Base-by-base conservation (phyloP, 306 rosid genomes). In the Cucurbita argyrosperma region DNA sequence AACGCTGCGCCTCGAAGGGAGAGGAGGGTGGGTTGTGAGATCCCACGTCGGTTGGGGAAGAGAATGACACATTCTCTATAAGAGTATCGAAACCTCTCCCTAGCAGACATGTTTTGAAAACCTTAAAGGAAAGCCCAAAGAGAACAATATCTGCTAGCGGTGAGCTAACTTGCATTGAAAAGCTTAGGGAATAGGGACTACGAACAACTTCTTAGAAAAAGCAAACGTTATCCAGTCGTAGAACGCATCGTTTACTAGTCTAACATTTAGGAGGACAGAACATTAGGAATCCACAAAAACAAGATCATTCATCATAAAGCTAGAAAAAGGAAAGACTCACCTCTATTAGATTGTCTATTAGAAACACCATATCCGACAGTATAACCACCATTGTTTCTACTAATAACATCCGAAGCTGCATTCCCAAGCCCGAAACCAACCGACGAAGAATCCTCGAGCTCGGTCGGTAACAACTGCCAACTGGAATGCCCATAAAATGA, bases 331-430 rank as follows among this genome's bases (percentile, higher is more conserved):
- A 70, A 50, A 18, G 14, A 70, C 55, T 26, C 82, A 92, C 97
- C 97, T 84, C 90, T 80, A 80, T 86, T 85, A 74, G 97, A 57
- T 75, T 92, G 92, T 83, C 92, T 81, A 79, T 78, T 84, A 77
- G 87, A 76, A 82, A 87, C 89, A 80, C 88, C 74, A 8, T 70
- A 70, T 13, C 74, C 74, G 14, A 70, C 74, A 15, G 74, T 78
- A 75, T 85, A 89, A 76, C 88, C 88, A 69, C 83, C 84, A 70
- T 94, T 85, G 61, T 82, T 78, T 84, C 83, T 85, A 79, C 85
- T 82, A 76, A 86, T 84, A 45, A 82, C 91, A 80, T 88, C 92
- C 60, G 97, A 87, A 85, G 88, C 87, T 72, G 84, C 85, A 84
- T 82, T 80, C 69, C 86, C 90, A 74, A 88, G 78, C 42, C 90